Evolutionary conservation across 2,329 filamentous ascomycete species (phyloP).

Genomic region (Ceratocystis lukuohia): DNA sequence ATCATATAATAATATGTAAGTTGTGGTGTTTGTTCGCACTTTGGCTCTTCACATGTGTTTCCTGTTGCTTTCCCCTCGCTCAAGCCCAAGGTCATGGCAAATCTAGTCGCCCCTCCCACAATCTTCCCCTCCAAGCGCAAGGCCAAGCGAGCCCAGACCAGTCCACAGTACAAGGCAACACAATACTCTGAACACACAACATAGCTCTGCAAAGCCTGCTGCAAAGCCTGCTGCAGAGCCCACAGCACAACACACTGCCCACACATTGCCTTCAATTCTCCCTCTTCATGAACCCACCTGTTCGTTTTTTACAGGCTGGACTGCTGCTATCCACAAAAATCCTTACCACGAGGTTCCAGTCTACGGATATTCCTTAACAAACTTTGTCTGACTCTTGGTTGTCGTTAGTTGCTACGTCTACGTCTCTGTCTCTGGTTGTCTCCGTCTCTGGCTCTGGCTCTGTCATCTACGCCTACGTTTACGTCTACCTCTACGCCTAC

Average conservation of each 20-base stretch:
- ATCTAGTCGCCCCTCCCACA: not conserved
- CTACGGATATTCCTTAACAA: not conserved
- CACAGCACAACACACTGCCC: not conserved
- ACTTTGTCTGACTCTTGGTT: not conserved
- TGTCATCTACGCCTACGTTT: too few species aligned
- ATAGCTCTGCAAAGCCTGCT: too few species aligned
- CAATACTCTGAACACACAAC: not conserved
- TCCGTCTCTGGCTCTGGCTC: not conserved
- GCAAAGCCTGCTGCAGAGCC: not conserved
- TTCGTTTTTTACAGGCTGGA: not conserved
- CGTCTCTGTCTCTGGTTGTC: not conserved
- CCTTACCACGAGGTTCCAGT: not conserved
- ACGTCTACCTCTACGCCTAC: not conserved
- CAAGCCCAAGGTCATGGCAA: not conserved
- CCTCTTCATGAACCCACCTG: not conserved
- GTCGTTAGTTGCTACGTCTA: slow-evolving; percentile 2
- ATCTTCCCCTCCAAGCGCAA: not conserved
- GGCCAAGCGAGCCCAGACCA: not conserved
- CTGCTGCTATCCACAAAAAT: not conserved
- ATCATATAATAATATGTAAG: too few species aligned
- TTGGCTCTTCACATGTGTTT: too few species aligned
- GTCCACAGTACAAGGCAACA: not conserved
- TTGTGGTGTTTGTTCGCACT: too few species aligned
- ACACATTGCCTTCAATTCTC: not conserved
- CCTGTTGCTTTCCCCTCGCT: not conserved